Percentiles rank a stretch among this genome's conserved stretches.
Conservation (phyloP, 1,284 basidiomycete species). For the Austroboletus olivaceoglutinosus region DNA sequence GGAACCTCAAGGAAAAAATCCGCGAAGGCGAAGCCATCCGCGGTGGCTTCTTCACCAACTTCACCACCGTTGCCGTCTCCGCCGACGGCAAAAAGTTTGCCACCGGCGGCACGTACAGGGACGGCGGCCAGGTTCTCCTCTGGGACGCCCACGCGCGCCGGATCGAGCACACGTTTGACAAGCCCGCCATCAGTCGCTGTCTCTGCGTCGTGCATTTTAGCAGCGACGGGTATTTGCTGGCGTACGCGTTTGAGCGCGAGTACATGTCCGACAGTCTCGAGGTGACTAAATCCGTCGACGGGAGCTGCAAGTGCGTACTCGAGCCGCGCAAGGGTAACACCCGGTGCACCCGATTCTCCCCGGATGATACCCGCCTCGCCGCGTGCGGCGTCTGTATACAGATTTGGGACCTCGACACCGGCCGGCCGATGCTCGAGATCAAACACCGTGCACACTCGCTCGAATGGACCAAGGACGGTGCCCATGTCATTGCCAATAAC, state of each 20-base stretch:
- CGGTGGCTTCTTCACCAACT: conserved; percentile 28
- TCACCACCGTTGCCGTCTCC: conserved; percentile 24
- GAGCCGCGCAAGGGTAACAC: conserved; percentile 27
- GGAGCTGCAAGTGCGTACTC: conserved; percentile 16
- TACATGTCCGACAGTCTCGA: conserved; percentile 29
- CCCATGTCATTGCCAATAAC: conserved; percentile 22
- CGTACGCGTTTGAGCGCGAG: conserved; percentile 24
- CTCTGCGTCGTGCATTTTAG: conserved; percentile 26
- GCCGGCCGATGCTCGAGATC: conserved; percentile 23
- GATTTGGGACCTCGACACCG: conserved; percentile 21
- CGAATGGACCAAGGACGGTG: conserved; percentile 25
- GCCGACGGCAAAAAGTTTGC: conserved; percentile 27
- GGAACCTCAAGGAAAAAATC: conserved; percentile 22
- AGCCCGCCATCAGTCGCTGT: conserved; percentile 22
- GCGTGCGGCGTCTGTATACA: conserved; percentile 26
- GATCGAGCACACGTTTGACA: conserved; percentile 28
- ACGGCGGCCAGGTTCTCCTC: conserved; percentile 24
- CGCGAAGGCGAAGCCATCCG: conserved; percentile 25
- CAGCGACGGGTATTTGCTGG: conserved; percentile 18
- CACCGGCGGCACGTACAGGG: conserved; percentile 25
- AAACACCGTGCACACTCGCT: conserved; percentile 27
- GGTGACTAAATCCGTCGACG: conserved; percentile 14
- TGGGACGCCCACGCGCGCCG: conserved; percentile 20
- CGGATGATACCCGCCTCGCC: conserved; percentile 23
- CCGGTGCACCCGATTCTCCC: conserved; percentile 29